Evolutionary conservation across 192 early-diverging fungal genomes (phyloP).

Genomic region (Kickxella alabastrina): DNA sequence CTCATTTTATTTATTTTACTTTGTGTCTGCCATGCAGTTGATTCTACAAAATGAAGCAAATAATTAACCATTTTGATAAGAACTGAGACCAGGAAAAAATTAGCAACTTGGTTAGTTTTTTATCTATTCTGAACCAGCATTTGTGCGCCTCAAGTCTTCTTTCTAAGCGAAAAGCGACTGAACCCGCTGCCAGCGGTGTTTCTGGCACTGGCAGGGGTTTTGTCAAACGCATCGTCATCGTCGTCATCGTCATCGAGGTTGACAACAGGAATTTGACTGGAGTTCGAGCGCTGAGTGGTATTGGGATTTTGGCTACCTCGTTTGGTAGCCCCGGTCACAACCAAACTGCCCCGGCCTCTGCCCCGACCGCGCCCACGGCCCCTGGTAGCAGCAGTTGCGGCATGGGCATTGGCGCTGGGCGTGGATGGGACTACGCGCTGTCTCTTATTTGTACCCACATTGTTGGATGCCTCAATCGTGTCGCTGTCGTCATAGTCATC

Average conservation of each 20-base stretch:
- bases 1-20: too few species aligned
- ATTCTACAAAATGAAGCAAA: too few species aligned
- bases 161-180: conserved; percentile 27
- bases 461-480: too few species aligned
- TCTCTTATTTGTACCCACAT: conserved; percentile 2
- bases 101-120: too few species aligned
- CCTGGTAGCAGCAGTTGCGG: neutral
- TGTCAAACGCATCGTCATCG: conserved; percentile 12
- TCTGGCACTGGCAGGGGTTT: neutral
- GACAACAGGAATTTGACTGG: conserved; percentile 22
- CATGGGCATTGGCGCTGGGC: neutral
- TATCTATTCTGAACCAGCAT: too few species aligned
- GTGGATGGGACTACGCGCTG: conserved; percentile 6
- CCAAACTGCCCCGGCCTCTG: conserved; percentile 6
- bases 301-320: neutral
- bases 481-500: too few species aligned
- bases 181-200: conserved; percentile 7
- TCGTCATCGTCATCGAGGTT: conserved; percentile 14
- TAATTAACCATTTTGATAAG: too few species aligned
- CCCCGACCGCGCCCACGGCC: conserved; percentile 15
- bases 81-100: too few species aligned
- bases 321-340: neutral
- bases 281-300: conserved; percentile 9
- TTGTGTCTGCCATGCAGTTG: too few species aligned
- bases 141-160: too few species aligned